Evolutionary conservation across 2,329 filamentous ascomycete genomes (phyloP).

Genomic region (Alternaria panax): DNA sequence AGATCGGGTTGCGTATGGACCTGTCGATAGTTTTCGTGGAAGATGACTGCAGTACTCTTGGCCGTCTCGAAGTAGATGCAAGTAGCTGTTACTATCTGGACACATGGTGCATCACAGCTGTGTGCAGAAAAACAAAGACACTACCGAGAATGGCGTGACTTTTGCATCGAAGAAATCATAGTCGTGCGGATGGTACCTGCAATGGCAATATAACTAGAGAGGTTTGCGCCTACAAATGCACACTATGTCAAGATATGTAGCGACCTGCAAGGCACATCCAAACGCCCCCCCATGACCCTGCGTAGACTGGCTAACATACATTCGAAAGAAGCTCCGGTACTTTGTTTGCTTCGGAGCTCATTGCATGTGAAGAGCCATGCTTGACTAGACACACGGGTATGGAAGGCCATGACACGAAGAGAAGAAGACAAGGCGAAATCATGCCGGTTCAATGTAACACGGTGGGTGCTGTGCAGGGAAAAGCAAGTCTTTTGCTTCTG

Average conservation of each 20-base stretch:
- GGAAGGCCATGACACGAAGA: background rate
- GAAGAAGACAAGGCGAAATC: background rate
- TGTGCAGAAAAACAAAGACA: background rate
- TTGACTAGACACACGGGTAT: background rate
- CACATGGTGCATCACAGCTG: background rate
- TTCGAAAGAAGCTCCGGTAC: background rate
- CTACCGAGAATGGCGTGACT: background rate
- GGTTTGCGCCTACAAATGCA: background rate
- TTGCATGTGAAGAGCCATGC: background rate
- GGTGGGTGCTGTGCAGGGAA: background rate
- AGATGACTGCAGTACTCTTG: background rate
- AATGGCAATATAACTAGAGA: background rate
- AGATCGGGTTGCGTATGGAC: background rate
- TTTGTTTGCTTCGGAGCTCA: background rate
- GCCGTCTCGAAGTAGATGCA: background rate
- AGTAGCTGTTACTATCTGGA: background rate
- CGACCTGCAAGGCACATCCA: background rate
- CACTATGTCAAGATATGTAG: background rate
- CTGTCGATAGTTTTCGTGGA: background rate
- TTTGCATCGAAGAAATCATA: background rate
- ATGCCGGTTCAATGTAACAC: conserved; percentile 3
- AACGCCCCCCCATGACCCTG: background rate
- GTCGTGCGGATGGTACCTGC: background rate
- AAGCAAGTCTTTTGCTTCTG: conserved; percentile 1
- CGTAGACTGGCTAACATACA: background rate